Percentiles rank a stretch among this genome's conserved stretches.
Evolutionary conservation across 2,329 filamentous ascomycete species (phyloP).

Genomic region (Colletotrichum tofieldiae): DNA sequence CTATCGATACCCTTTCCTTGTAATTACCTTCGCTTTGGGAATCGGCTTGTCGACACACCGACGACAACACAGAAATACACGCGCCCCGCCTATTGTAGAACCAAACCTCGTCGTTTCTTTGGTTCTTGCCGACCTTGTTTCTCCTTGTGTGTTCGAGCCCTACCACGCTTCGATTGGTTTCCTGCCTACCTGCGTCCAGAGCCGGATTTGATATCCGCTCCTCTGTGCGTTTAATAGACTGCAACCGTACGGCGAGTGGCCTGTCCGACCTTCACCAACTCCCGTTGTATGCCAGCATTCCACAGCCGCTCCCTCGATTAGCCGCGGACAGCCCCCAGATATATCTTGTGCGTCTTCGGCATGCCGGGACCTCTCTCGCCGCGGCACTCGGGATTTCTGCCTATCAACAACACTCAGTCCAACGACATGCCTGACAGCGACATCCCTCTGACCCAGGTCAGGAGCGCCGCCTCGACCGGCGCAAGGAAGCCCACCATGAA

Average conservation of each 20-base stretch:
- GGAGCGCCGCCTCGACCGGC: constrained; percentile 70
- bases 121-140: constrained; percentile 11
- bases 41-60: constrained; percentile 30
- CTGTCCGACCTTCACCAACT: neutral
- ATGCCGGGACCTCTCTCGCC: constrained; percentile 53
- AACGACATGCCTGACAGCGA: constrained; percentile 57
- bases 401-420: constrained; percentile 52
- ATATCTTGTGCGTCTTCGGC: constrained; percentile 28
- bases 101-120: constrained; percentile 28
- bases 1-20: constrained; percentile 41
- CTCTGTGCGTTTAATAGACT: constrained; percentile 31
- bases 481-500: constrained; percentile 64
- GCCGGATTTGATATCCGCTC: constrained; percentile 41
- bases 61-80: constrained; percentile 6
- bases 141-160: constrained; percentile 6
- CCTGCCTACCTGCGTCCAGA: constrained; percentile 2
- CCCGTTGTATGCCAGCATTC: constrained; percentile 19
- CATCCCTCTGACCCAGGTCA: constrained; percentile 71
- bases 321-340: constrained; percentile 1
- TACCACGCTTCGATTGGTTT: constrained; percentile 17
- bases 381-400: constrained; percentile 62
- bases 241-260: constrained; percentile 21
- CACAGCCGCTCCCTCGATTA: constrained; percentile 21
- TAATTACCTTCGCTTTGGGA: constrained; percentile 38
- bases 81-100: constrained; percentile 22